Evolutionary conservation across 2,329 filamentous ascomycete species (phyloP).

Genomic region (Xylaria hypoxylon): DNA sequence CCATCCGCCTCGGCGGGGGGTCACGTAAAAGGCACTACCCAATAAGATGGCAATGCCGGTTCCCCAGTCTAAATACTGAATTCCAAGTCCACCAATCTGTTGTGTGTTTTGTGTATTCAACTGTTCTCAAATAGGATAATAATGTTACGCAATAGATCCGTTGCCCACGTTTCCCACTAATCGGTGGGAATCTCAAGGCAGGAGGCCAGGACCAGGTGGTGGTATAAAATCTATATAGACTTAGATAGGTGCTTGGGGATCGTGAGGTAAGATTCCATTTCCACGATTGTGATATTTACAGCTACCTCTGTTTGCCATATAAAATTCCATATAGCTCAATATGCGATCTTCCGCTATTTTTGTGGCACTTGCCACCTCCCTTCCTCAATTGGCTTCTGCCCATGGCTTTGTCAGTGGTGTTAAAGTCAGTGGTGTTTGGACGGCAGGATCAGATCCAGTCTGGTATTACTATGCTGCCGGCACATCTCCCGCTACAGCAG

Average conservation of each 20-base stretch:
- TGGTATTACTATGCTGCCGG: conserved; percentile 42
- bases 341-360: conserved; percentile 35
- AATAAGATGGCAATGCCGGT: conserved; percentile 26
- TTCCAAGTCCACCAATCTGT: conserved; percentile 35
- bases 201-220: neutral
- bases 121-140: conserved; percentile 5
- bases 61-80: conserved; percentile 5
- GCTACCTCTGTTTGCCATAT: neutral
- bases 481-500: conserved; percentile 38
- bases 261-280: neutral
- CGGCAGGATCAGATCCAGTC: conserved; percentile 42
- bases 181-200: neutral
- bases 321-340: neutral
- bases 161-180: conserved; percentile 31
- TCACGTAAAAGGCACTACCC: conserved; percentile 18
- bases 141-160: conserved; percentile 10
- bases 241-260: neutral
- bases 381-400: conserved; percentile 36
- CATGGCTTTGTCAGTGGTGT: conserved; percentile 46
- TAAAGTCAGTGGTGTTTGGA: conserved; percentile 42
- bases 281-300: neutral
- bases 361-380: conserved; percentile 34
- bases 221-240: conserved; percentile 15
- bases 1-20: conserved; percentile 40
- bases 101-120: neutral